phyloP scores from a whole-genome alignment of 352 stramenopile species.

The Phytophthora cryptogea region DNA sequence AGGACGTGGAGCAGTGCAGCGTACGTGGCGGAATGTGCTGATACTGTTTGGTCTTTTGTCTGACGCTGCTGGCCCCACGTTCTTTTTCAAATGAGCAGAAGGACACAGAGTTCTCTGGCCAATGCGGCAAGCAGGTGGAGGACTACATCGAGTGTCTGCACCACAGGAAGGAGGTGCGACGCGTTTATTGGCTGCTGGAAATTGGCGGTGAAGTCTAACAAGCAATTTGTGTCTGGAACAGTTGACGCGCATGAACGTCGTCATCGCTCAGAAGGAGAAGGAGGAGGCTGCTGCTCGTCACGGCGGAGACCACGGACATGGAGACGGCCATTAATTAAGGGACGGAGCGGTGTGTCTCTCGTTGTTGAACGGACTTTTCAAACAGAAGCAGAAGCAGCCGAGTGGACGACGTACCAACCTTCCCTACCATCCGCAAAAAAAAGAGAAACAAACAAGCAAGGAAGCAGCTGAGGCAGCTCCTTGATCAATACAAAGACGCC shows the following conservation, averaged over 20 bases:
- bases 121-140: slow-evolving; percentile 88
- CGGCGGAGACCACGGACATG: slow-evolving; percentile 46
- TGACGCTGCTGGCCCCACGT: slow-evolving; percentile 19
- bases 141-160: slow-evolving; percentile 97
- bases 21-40: slow-evolving; percentile 76
- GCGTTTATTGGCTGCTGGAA: neutral
- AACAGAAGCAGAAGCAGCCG: slow-evolving; percentile 9
- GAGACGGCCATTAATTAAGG: slow-evolving; percentile 47
- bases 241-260: slow-evolving; percentile 85
- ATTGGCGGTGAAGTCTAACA: neutral
- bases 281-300: slow-evolving; percentile 58
- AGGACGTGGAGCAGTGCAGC: slow-evolving; percentile 93
- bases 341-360: neutral
- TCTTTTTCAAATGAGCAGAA: slow-evolving; percentile 45
- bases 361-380: neutral
- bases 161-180: slow-evolving; percentile 92
- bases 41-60: slow-evolving; percentile 1
- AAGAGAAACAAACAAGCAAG: slow-evolving; percentile 11
- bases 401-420: slow-evolving; percentile 10
- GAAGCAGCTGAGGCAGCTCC: slow-evolving; percentile 5
- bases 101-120: slow-evolving; percentile 77
- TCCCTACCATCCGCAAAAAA: slow-evolving; percentile 17
- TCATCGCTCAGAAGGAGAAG: slow-evolving; percentile 80
- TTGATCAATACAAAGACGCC: slow-evolving; percentile 35
- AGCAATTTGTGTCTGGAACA: slow-evolving; percentile 22